Evolutionary conservation across 305 asterid genomes (phyloP).

Genomic region (Salvia sclarea): DNA sequence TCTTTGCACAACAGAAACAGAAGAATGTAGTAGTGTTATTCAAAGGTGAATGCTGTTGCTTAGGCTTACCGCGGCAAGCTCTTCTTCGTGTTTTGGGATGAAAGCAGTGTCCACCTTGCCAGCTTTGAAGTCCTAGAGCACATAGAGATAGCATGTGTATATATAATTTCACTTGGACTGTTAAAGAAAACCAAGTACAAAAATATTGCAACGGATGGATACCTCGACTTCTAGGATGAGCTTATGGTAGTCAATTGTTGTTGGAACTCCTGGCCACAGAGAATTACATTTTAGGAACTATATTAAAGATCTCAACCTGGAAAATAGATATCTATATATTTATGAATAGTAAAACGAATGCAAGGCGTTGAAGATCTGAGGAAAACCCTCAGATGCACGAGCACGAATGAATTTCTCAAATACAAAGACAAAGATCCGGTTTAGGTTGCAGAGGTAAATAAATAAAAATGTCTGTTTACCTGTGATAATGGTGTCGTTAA

Average conservation of each 20-base stretch:
- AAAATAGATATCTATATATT: constrained; percentile 1
- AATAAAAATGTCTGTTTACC: constrained; percentile 43
- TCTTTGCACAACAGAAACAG: not conserved
- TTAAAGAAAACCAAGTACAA: not conserved
- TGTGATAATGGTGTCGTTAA: constrained; percentile 80
- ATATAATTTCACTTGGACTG: not conserved
- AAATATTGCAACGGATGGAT: not conserved
- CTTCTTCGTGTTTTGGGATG: constrained; percentile 93
- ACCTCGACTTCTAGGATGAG: constrained; percentile 97
- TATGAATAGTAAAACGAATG: not conserved
- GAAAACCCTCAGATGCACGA: not conserved
- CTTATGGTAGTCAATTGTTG: constrained; percentile 96
- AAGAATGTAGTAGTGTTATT: not conserved
- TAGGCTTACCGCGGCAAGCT: constrained; percentile 90
- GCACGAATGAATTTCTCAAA: not conserved
- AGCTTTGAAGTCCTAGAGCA: constrained; percentile 74
- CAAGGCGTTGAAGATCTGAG: not conserved
- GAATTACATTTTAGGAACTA: constrained; percentile 13
- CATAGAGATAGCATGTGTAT: not conserved
- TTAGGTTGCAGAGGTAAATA: not conserved
- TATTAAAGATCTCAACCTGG: not conserved
- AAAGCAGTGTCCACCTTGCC: constrained; percentile 96
- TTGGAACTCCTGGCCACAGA: constrained; percentile 79
- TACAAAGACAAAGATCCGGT: not conserved
- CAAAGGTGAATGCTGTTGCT: constrained; percentile 35